Evolutionary conservation across 768 basidiomycete genomes (phyloP).

Genomic region (Boletellus ananas): DNA sequence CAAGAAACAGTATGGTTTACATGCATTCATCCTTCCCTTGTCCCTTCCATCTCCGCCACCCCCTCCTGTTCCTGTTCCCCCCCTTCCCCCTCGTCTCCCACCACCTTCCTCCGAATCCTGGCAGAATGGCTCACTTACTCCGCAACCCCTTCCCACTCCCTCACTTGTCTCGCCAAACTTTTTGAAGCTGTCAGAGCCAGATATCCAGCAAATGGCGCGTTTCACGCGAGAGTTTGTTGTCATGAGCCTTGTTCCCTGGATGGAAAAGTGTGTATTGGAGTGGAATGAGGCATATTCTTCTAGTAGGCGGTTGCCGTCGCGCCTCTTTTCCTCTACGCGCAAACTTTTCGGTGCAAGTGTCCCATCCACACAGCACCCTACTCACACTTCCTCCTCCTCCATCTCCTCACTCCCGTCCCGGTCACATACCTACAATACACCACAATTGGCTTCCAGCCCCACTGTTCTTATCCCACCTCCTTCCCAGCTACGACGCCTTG

Average conservation of each 20-base stretch:
- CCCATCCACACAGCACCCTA: slow-evolving; percentile 43
- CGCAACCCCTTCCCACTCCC: background rate
- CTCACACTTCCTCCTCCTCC: slow-evolving; percentile 38
- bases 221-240: slow-evolving; percentile 86
- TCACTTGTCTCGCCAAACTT: slow-evolving; percentile 21
- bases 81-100: slow-evolving; percentile 64
- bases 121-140: slow-evolving; percentile 13
- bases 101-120: slow-evolving; percentile 33
- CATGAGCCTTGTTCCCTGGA: slow-evolving; percentile 91
- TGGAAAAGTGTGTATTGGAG: slow-evolving; percentile 90
- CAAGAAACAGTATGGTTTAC: slow-evolving; percentile 81
- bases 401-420: slow-evolving; percentile 34
- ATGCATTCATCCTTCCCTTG: slow-evolving; percentile 68
- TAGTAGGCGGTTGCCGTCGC: slow-evolving; percentile 73
- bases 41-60: slow-evolving; percentile 60
- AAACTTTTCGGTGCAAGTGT: slow-evolving; percentile 71
- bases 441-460: slow-evolving; percentile 24
- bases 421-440: slow-evolving; percentile 37
- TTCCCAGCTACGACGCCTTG: slow-evolving; percentile 79
- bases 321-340: slow-evolving; percentile 82
- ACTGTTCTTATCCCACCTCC: slow-evolving; percentile 37
- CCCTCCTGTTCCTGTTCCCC: slow-evolving; percentile 62
- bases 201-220: slow-evolving; percentile 69
- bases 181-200: slow-evolving; percentile 59
- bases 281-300: slow-evolving; percentile 91